A percentile compares a stretch with the other conserved stretches of the same genome.
Evolutionary conservation across 768 basidiomycete species (phyloP).

Genomic region (Pholiota conissans): DNA sequence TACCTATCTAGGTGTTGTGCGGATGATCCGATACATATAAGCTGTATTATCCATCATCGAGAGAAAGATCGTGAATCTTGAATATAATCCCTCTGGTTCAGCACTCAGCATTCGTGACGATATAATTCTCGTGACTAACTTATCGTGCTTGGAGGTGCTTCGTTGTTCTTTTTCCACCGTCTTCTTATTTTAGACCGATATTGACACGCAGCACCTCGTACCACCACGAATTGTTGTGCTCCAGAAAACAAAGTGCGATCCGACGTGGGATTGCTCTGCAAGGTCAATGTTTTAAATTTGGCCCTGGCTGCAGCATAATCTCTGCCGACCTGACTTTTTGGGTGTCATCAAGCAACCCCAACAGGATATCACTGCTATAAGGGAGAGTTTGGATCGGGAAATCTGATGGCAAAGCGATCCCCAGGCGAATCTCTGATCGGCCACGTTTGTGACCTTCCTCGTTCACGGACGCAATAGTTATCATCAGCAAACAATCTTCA

Average conservation of each 20-base stretch:
- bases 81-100: not conserved
- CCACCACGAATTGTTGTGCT: constrained; percentile 10
- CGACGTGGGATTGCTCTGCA: constrained; percentile 30
- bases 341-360: constrained; percentile 10
- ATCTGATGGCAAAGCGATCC: constrained; percentile 14
- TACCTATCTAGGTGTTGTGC: not conserved
- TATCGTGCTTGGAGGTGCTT: constrained; percentile 8
- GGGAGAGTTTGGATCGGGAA: constrained; percentile 14
- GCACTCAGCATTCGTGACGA: constrained; percentile 9
- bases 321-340: constrained; percentile 7
- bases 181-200: constrained; percentile 15
- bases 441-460: constrained; percentile 18
- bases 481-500: constrained; percentile 13
- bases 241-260: constrained; percentile 21
- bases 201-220: constrained; percentile 16
- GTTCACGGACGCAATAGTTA: constrained; percentile 19
- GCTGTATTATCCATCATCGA: not conserved
- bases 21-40: not conserved
- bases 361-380: constrained; percentile 17
- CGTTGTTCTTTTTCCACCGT: constrained; percentile 15
- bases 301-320: constrained; percentile 14
- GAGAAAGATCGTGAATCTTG: not conserved
- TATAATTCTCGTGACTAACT: constrained; percentile 13
- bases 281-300: constrained; percentile 16
- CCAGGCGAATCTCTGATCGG: constrained; percentile 15